Base-by-base conservation (phyloP, 345 rosid genomes). In the Euclidium syriacum region DNA sequence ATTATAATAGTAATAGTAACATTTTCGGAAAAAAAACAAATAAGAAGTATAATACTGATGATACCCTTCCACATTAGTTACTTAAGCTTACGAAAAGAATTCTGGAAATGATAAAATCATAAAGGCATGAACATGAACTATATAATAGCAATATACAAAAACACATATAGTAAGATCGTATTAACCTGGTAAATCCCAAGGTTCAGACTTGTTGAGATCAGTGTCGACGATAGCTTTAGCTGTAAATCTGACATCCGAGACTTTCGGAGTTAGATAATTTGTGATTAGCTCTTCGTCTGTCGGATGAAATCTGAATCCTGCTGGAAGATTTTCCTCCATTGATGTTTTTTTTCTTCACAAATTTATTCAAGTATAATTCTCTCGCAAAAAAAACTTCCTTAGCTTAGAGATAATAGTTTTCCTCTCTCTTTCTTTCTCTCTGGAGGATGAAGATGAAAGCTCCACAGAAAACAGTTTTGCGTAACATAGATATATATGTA, bases 181-280 rank as follows among this genome's bases (percentile, higher is more conserved):
- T 53, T 8, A 75, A 86, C 97, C 97, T 58, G 97, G 97, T 61
- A 90, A 88, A 56, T 90, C 95, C 95, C 97, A 90, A 3, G 97
- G 97, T 63, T 90, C 97, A 39, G 67, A 84, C 68, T 90, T 90
- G 78, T 90, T 90, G 71, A 90, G 85, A 85, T 90, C 91, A 60
- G 86, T 91, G 47, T 86, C 91, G 23, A 66, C 78, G 35, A 90
- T 71, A 3, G 97, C 97, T 39, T 80, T 83, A n/a, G 81, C 86
- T 0, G 85, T 83, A 38, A 90, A 90, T 63, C 36, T 74, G 49
- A 84, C 69, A 76, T 90, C 95, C 1, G 84, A 72, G n/a, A 90
- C 85, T 83, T 90, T 90, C 80, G 64, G 83, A 16, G 79, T 73
- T 7, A 90, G 88, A 68, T 90, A 86, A 72, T 55, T 84, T 33